These are phyloP conservation scores for Hydnum rufescens DNA, from an alignment of 768 basidiomycete genomes.

Conservation along the genomic window DNA sequence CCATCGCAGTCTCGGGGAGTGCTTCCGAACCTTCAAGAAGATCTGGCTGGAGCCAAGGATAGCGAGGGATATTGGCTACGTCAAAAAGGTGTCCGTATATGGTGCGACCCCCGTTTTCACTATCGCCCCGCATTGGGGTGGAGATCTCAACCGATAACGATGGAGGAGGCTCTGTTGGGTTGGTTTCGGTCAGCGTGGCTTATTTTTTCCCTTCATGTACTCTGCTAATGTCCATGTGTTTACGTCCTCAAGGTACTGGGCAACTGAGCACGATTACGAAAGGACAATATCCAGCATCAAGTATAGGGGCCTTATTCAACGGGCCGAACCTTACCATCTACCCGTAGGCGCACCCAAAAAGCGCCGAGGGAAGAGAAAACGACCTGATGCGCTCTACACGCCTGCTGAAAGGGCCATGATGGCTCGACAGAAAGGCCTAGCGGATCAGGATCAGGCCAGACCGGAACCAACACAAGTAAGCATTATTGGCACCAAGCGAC, in stretches of 20 bases:
- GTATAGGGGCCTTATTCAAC: neutral
- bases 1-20: constrained; percentile 22
- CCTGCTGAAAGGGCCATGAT: too few species aligned
- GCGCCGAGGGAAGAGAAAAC: too few species aligned
- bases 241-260: neutral
- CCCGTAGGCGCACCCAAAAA: too few species aligned
- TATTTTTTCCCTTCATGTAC: too few species aligned
- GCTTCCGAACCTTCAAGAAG: constrained; percentile 26
- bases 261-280: neutral
- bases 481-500: too few species aligned
- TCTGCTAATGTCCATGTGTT: too few species aligned
- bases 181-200: constrained; percentile 10
- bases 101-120: constrained; percentile 8
- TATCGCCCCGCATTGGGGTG: neutral
- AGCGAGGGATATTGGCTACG: constrained; percentile 7
- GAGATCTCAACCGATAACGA: neutral
- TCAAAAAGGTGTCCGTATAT: constrained; percentile 5
- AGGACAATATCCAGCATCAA: neutral
- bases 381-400: too few species aligned
- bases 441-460: too few species aligned
- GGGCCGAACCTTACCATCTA: too few species aligned
- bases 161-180: constrained; percentile 2
- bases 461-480: too few species aligned
- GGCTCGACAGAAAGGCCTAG: too few species aligned
- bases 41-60: constrained; percentile 2